Evolutionary conservation across 139 green algal genomes (phyloP).

Genomic region (Volvox africanus): DNA sequence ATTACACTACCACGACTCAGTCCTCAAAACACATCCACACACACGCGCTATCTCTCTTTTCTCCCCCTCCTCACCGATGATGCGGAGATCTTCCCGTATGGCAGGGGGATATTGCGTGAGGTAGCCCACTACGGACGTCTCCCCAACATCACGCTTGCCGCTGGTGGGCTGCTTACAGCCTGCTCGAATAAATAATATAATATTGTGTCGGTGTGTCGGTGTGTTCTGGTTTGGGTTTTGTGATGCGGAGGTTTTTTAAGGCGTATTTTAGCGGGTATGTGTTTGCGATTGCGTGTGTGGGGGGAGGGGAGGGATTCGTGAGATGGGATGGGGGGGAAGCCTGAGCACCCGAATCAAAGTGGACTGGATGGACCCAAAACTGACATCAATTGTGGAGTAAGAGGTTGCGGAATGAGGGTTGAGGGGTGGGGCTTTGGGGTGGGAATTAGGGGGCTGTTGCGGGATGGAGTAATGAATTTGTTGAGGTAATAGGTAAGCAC

Average conservation of each 20-base stretch:
- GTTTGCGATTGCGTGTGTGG: too few species aligned
- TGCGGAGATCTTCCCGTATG: slow-evolving; percentile 66
- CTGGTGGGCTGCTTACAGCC: slow-evolving; percentile 1
- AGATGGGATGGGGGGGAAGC: too few species aligned
- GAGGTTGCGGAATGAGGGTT: background rate
- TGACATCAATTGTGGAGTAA: background rate
- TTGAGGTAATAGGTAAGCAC: too few species aligned
- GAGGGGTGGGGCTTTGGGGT: too few species aligned
- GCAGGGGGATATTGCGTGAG: slow-evolving; percentile 80
- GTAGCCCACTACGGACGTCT: slow-evolving; percentile 81
- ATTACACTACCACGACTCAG: too few species aligned
- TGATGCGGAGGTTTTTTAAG: background rate
- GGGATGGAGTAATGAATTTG: too few species aligned
- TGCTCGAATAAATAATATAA: too few species aligned
- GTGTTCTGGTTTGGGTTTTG: background rate
- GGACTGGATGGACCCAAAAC: background rate
- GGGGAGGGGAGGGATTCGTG: background rate
- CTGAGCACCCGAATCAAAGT: too few species aligned
- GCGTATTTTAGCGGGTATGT: too few species aligned
- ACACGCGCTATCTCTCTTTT: slow-evolving; percentile 54
- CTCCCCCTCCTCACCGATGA: slow-evolving; percentile 65
- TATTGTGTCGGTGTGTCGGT: background rate
- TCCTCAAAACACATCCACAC: background rate
- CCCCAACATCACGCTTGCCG: slow-evolving; percentile 62
- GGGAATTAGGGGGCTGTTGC: too few species aligned